Conservation (phyloP, 805 yeast species). For the Schwanniomyces pseudopolymorphus region DNA sequence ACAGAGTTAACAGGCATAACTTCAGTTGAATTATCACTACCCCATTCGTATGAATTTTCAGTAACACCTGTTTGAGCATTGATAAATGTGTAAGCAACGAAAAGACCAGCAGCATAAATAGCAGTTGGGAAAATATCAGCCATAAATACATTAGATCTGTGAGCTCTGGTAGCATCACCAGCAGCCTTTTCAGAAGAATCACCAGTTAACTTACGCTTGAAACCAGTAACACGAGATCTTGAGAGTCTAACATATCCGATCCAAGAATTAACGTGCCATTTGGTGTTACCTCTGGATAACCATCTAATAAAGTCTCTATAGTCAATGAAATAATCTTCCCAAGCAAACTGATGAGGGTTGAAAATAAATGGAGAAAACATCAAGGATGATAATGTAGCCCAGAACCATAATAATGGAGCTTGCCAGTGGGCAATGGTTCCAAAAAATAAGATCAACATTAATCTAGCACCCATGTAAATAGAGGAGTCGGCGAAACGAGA, state of each 20-base stretch:
- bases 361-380: slow-evolving; percentile 90
- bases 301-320: slow-evolving; percentile 91
- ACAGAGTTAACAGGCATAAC: slow-evolving; percentile 62
- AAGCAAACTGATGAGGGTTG: slow-evolving; percentile 97
- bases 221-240: slow-evolving; percentile 90
- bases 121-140: slow-evolving; percentile 79
- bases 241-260: slow-evolving; percentile 77
- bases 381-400: slow-evolving; percentile 88
- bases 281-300: slow-evolving; percentile 88
- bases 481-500: slow-evolving; percentile 76
- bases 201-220: slow-evolving; percentile 68
- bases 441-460: slow-evolving; percentile 66
- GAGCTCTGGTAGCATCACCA: slow-evolving; percentile 73
- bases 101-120: slow-evolving; percentile 66
- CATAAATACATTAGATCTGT: slow-evolving; percentile 70
- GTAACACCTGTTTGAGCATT: slow-evolving; percentile 86
- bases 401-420: slow-evolving; percentile 93
- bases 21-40: slow-evolving; percentile 22
- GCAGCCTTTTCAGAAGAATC: slow-evolving; percentile 68
- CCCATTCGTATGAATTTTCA: slow-evolving; percentile 26
- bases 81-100: slow-evolving; percentile 75
- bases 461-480: slow-evolving; percentile 81
- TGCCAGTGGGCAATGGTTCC: slow-evolving; percentile 86
- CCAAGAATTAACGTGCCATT: slow-evolving; percentile 89
- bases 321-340: slow-evolving; percentile 95